A percentile compares a stretch with the other conserved stretches of the same genome.
Evolutionary conservation across 2,329 filamentous ascomycete genomes (phyloP).

Genomic region (Lizonia empirigonia): DNA sequence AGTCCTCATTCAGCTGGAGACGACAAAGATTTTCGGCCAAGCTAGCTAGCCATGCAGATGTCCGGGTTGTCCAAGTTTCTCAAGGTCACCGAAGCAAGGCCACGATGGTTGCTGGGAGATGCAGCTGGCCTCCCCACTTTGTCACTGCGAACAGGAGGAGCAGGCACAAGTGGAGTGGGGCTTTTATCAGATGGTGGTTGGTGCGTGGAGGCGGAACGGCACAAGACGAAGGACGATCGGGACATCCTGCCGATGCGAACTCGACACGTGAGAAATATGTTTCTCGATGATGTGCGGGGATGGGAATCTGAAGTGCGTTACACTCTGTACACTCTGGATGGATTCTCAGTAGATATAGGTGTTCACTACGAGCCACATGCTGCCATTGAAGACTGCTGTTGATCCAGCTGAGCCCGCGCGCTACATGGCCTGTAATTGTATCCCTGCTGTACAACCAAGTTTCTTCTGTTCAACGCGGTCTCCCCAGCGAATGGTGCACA

Average conservation of each 20-base stretch:
- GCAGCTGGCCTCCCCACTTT: slow-evolving; percentile 9
- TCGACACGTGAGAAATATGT: slow-evolving; percentile 6
- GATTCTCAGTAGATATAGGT: not conserved
- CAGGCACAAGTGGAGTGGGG: slow-evolving; percentile 7
- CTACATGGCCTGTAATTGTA: not conserved
- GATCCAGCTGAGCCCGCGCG: not conserved
- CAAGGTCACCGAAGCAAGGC: slow-evolving; percentile 12
- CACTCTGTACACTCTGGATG: not conserved
- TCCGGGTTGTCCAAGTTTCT: slow-evolving; percentile 8
- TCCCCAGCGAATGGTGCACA: slow-evolving; percentile 13
- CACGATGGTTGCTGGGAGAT: slow-evolving; percentile 16
- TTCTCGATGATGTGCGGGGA: slow-evolving; percentile 1
- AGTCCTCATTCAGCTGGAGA: no score
- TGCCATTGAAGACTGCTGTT: not conserved
- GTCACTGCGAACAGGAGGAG: slow-evolving; percentile 16
- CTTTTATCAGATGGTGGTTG: slow-evolving; percentile 8
- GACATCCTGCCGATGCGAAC: slow-evolving; percentile 16
- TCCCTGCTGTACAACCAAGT: slow-evolving; percentile 20
- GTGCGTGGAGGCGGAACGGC: slow-evolving; percentile 14
- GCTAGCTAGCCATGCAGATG: not conserved
- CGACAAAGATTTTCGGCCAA: no score
- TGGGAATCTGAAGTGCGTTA: slow-evolving; percentile 6
- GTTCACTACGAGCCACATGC: not conserved
- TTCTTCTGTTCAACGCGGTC: slow-evolving; percentile 10
- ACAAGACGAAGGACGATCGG: slow-evolving; percentile 11